A percentile compares a stretch with the other conserved stretches of the same genome.
Evolutionary conservation across 2,329 filamentous ascomycete genomes (phyloP).

Genomic region (Ramichloridium luteum): DNA sequence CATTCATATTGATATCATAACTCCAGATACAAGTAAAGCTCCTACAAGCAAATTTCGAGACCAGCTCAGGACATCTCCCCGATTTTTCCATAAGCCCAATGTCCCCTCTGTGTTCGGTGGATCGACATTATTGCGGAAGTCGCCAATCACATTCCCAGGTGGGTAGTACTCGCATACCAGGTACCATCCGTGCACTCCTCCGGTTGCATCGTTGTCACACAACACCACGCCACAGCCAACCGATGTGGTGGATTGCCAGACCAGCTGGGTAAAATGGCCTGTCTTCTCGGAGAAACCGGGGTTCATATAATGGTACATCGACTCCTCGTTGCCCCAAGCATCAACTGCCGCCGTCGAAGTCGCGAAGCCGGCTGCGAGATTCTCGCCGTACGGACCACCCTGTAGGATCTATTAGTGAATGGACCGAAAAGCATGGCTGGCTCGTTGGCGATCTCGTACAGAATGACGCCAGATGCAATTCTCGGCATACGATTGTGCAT

Average conservation of each 20-base stretch:
- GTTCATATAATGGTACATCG: slow-evolving; percentile 18
- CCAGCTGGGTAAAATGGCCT: slow-evolving; percentile 26
- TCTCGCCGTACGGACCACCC: slow-evolving; percentile 23
- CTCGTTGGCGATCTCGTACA: slow-evolving; percentile 7
- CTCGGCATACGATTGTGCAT: slow-evolving; percentile 18
- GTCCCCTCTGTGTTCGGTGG: too few relatives aligned
- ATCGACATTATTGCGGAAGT: slow-evolving; percentile 27
- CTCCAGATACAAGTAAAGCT: too few relatives aligned
- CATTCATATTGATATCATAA: too few relatives aligned
- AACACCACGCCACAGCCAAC: slow-evolving; percentile 20
- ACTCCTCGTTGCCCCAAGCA: slow-evolving; percentile 22
- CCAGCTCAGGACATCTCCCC: too few relatives aligned
- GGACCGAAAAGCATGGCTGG: not conserved
- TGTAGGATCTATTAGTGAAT: slow-evolving; percentile 6
- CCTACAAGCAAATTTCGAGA: too few relatives aligned
- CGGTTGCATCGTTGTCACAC: slow-evolving; percentile 12
- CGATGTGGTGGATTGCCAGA: slow-evolving; percentile 21
- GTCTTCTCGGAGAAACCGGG: slow-evolving; percentile 16
- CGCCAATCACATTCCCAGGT: slow-evolving; percentile 25
- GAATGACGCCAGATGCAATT: slow-evolving; percentile 23
- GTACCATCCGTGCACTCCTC: slow-evolving; percentile 16
- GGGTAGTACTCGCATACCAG: slow-evolving; percentile 30
- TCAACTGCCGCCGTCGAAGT: slow-evolving; percentile 17
- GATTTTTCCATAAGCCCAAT: too few relatives aligned
- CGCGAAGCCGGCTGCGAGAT: slow-evolving; percentile 19